Conservation (phyloP, 1,284 basidiomycete genomes). For the Sanghuangporus weigelae region DNA sequence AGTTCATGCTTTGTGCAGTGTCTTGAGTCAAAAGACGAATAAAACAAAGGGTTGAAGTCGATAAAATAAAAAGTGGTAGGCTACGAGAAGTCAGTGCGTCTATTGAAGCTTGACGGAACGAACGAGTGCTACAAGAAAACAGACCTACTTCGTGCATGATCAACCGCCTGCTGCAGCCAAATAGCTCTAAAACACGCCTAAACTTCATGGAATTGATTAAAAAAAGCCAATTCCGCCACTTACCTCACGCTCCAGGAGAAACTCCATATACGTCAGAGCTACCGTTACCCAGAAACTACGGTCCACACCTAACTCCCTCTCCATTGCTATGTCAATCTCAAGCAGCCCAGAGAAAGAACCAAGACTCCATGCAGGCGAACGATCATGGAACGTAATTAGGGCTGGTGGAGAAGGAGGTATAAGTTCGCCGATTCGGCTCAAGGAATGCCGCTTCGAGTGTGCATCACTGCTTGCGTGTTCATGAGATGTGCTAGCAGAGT, state of each 20-base stretch:
- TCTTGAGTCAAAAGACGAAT: no score
- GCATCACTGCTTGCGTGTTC: not conserved
- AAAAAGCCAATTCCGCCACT: no score
- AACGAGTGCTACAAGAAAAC: not conserved
- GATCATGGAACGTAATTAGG: conserved; percentile 63
- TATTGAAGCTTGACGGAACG: no score
- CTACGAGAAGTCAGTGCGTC: no score
- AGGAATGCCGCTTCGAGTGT: conserved; percentile 7
- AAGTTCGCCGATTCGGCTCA: not conserved
- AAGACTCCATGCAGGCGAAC: conserved; percentile 58
- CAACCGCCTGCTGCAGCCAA: not conserved
- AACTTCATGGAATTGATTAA: not conserved
- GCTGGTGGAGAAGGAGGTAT: conserved; percentile 31
- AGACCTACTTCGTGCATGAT: not conserved
- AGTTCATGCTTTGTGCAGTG: not conserved
- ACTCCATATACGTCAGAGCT: conserved; percentile 68
- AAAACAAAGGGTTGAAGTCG: no score
- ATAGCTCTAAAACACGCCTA: not conserved
- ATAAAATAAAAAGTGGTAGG: no score
- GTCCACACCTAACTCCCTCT: conserved; percentile 60
- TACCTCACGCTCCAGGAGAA: conserved; percentile 70
- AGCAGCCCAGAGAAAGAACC: conserved; percentile 53
- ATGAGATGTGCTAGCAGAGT: conserved; percentile 1
- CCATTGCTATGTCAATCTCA: conserved; percentile 54
- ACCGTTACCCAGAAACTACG: conserved; percentile 72